These are phyloP conservation scores for Xylaria venustula DNA, from an alignment of 495 filamentous ascomycete genomes.

Conservation along the genomic window DNA sequence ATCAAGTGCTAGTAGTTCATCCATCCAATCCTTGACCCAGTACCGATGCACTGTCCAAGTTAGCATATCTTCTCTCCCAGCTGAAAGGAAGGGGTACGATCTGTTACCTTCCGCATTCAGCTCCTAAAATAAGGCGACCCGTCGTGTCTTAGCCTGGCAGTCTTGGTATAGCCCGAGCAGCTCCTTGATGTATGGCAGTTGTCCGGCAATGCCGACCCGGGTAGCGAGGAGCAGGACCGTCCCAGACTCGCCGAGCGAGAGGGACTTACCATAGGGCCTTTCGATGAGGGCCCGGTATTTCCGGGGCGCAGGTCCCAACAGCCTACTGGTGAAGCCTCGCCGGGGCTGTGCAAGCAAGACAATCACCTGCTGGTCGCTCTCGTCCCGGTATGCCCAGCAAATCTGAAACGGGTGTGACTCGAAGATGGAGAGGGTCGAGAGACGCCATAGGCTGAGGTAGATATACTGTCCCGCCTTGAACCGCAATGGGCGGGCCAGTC, in stretches of 20 bases:
- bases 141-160: not conserved
- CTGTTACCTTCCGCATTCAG: not conserved
- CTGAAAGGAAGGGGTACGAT: not conserved
- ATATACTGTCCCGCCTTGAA: not conserved
- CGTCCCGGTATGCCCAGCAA: not conserved
- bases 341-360: not conserved
- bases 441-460: not conserved
- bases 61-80: not conserved
- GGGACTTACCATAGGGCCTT: not conserved
- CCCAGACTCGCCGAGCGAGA: not conserved
- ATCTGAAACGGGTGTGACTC: not conserved
- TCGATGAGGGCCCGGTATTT: not conserved
- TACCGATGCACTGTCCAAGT: not conserved
- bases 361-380: not conserved
- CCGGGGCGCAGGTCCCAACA: not conserved
- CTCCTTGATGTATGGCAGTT: not conserved
- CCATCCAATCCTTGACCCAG: not conserved
- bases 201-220: not conserved
- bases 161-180: not conserved
- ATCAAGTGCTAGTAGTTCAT: conserved; percentile 3
- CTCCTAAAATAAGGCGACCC: not conserved
- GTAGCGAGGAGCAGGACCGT: not conserved
- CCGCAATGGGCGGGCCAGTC: not conserved
- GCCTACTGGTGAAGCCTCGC: not conserved
- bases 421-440: not conserved